These are phyloP conservation scores for Leptomonas pyrrhocoris DNA, from an alignment of 208 protist genomes.

Conservation along the genomic window DNA sequence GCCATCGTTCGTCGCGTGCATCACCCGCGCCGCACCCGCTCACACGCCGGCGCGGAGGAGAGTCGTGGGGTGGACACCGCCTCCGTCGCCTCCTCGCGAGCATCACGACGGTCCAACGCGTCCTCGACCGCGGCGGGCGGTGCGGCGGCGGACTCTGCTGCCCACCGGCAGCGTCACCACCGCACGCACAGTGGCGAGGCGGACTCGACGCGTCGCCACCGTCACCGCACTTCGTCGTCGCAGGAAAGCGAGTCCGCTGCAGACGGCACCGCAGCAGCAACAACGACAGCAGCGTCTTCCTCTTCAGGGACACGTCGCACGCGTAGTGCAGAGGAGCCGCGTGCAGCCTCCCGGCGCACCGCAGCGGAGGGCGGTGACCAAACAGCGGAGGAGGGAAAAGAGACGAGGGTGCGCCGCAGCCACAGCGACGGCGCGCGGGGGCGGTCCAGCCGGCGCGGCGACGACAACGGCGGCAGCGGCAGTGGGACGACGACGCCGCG, in stretches of 20 bases:
- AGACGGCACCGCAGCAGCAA: background rate
- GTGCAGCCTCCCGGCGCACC: conserved; percentile 11
- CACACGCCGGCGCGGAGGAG: conserved; percentile 1
- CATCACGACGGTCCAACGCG: conserved; percentile 16
- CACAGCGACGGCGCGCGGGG: conserved; percentile 24
- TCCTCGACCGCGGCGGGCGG: background rate
- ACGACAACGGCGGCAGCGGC: background rate
- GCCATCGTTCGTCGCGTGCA: conserved; percentile 53
- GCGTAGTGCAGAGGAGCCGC: conserved; percentile 34
- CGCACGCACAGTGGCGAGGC: conserved; percentile 14
- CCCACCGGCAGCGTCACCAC: conserved; percentile 10
- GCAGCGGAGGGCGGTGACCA: background rate
- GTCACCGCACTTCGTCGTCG: conserved; percentile 15
- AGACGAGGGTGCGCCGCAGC: conserved; percentile 21
- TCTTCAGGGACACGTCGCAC: conserved; percentile 12
- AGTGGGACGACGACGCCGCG: conserved; percentile 7
- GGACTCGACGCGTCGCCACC: background rate
- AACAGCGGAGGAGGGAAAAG: background rate
- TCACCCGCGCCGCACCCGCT: conserved; percentile 16
- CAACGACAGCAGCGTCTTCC: background rate
- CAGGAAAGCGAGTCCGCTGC: conserved; percentile 9
- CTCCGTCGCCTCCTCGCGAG: conserved; percentile 33
- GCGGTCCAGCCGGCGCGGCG: conserved; percentile 3
- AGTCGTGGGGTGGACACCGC: conserved; percentile 10
- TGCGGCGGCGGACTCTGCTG: background rate